Conservation (phyloP, 176 grass and related monocot species). For the Carex kokanica region DNA sequence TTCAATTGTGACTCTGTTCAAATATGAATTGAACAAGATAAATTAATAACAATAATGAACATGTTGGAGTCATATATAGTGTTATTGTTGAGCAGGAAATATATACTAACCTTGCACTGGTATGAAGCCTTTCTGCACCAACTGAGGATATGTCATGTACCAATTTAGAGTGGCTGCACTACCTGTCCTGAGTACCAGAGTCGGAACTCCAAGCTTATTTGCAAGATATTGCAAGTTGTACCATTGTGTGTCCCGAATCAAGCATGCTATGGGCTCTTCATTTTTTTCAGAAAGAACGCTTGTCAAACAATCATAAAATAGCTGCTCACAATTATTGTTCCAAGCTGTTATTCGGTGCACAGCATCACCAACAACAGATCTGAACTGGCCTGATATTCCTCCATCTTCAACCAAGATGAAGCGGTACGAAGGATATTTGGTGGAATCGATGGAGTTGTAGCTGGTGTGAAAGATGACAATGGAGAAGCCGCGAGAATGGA, state of each 20-base stretch:
- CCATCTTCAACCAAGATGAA: slow-evolving; percentile 9
- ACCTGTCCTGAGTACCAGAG: slow-evolving; percentile 27
- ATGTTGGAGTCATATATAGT: not conserved
- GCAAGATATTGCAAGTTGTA: slow-evolving; percentile 24
- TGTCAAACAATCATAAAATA: slow-evolving; percentile 14
- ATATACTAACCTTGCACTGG: slow-evolving; percentile 19
- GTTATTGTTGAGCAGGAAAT: not conserved
- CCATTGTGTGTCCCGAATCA: slow-evolving; percentile 27
- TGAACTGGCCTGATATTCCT: not conserved
- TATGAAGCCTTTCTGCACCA: slow-evolving; percentile 24
- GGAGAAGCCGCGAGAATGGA: slow-evolving; percentile 18
- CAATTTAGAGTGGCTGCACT: slow-evolving; percentile 12
- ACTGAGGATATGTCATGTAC: not conserved
- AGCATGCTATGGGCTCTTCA: slow-evolving; percentile 21
- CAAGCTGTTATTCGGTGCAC: not conserved
- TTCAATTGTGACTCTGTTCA: slow-evolving; percentile 22
- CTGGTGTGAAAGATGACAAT: slow-evolving; percentile 25
- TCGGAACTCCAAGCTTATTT: slow-evolving; percentile 21
- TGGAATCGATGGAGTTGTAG: slow-evolving; percentile 1
- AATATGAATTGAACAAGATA: not conserved
- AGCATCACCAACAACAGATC: not conserved
- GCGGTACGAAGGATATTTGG: not conserved
- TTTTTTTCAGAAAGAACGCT: not conserved
- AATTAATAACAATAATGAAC: not conserved
- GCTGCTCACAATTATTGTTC: not conserved